Percentiles rank a stretch among this genome's conserved stretches.
Conservation (phyloP, 2,329 filamentous ascomycete genomes). For the Onygenales sp. region DNA sequence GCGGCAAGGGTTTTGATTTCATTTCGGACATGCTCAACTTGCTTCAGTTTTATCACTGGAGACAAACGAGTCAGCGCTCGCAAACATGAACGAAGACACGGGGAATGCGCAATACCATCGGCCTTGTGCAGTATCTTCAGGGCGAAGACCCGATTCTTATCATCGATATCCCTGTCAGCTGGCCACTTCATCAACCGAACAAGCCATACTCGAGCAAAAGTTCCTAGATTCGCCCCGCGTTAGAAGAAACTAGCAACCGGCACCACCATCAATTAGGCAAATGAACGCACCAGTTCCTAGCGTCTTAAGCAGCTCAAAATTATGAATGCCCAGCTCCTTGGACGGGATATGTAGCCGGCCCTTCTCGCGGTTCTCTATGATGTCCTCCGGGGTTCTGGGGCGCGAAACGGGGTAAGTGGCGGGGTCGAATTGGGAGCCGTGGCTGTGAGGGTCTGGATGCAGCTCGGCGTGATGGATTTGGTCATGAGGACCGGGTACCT, state of each 20-base stretch:
- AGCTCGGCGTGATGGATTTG: neutral
- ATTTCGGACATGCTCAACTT: slow-evolving; percentile 60
- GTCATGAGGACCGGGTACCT: slow-evolving; percentile 12
- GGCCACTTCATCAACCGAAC: slow-evolving; percentile 31
- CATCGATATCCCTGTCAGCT: slow-evolving; percentile 16
- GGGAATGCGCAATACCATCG: slow-evolving; percentile 29
- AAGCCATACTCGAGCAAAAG: slow-evolving; percentile 44
- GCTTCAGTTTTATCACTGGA: slow-evolving; percentile 50
- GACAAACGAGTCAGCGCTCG: slow-evolving; percentile 1
- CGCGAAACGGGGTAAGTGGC: slow-evolving; percentile 15
- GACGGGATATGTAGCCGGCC: slow-evolving; percentile 30
- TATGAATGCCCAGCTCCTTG: slow-evolving; percentile 27
- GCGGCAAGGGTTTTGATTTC: slow-evolving; percentile 54
- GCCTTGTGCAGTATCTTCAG: slow-evolving; percentile 42
- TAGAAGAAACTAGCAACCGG: neutral
- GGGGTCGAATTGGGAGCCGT: neutral
- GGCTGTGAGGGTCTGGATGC: neutral
- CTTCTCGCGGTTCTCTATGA: slow-evolving; percentile 28
- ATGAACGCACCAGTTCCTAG: slow-evolving; percentile 36
- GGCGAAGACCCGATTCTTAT: slow-evolving; percentile 34
- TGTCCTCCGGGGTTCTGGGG: slow-evolving; percentile 26
- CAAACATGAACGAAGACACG: slow-evolving; percentile 7
- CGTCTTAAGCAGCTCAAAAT: slow-evolving; percentile 40
- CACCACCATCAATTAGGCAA: neutral
- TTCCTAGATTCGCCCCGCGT: slow-evolving; percentile 25